Base-by-base conservation (phyloP, 2,329 filamentous ascomycete species). In the Camptophora hylomeconis region DNA sequence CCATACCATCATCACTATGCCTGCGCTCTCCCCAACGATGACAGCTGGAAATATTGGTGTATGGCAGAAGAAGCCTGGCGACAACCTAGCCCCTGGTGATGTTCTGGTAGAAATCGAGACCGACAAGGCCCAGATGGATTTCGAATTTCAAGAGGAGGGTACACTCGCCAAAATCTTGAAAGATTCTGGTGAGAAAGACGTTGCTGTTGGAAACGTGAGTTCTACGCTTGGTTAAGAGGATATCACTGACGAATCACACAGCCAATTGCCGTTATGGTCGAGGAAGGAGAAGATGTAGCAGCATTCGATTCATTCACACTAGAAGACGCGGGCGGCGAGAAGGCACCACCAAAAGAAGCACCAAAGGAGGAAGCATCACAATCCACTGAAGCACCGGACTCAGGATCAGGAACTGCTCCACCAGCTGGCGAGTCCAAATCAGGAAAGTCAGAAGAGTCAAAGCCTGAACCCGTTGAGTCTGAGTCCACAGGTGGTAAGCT, bases 121-220 rank as follows among this genome's bases (percentile, higher is more conserved):
- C 48, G 89, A 98, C 63, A 98, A 98, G 72, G 89, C 89, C 42
- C 89, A 95, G 67, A 98, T 98, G 89, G 89, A 98, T 67, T 95
- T 98, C 57, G 89, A 98, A 62, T 95, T 92, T 63, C 89, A 98
- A 62, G 89, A 98, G 52, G 89, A 95, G 56, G 89, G 87, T 66
- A 72, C 92, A 37, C 69, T 98, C 45, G 87, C 89, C 50, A 93
- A 93, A 71, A 71, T 95, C 41, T 67, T 98, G 51, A 89, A 84
- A 65, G 80, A 93, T 24, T 77, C 79, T 36, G 92, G 92, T 43
- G 79, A 78, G 59, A 98, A 95, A 69, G 89, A 98, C 56, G 66
- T 98, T 39, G 58, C 87, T 17, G 84, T 98, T 48, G 89, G 89
- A 57, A 89, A 80, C 60, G 89, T 98, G 73, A 65, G 83, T 35